Conservation (phyloP, 306 rosid species). For the Sicyos edulis region DNA sequence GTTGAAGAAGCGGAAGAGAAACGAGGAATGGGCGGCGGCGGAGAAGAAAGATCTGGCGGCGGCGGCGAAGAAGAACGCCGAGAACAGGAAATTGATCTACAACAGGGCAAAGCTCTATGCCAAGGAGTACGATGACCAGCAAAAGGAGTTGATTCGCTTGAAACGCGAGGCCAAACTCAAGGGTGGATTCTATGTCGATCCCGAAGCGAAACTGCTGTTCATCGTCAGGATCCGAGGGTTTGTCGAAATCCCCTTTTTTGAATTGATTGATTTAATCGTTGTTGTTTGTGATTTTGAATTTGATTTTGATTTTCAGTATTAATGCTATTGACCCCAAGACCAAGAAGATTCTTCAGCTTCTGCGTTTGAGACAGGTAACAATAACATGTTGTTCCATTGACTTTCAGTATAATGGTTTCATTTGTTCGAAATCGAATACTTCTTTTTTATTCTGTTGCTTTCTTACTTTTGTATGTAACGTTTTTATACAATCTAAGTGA, state of each 20-base stretch:
- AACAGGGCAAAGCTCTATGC: slow-evolving; percentile 66
- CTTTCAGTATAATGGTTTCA: too few species aligned
- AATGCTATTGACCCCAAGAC: slow-evolving; percentile 89
- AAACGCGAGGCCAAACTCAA: slow-evolving; percentile 87
- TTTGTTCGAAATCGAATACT: too few species aligned
- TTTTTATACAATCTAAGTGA: neutral
- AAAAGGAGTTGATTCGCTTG: slow-evolving; percentile 50
- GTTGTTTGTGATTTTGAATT: neutral
- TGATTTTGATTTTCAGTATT: slow-evolving; percentile 44
- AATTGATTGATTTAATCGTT: neutral
- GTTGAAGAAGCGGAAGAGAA: slow-evolving; percentile 73
- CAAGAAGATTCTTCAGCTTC: slow-evolving; percentile 69
- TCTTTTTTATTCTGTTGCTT: neutral
- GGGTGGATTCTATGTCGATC: slow-evolving; percentile 94
- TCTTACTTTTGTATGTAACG: neutral
- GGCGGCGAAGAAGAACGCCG: slow-evolving; percentile 55
- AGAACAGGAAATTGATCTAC: slow-evolving; percentile 56
- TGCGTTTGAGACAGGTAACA: slow-evolving; percentile 77
- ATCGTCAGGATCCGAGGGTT: slow-evolving; percentile 84
- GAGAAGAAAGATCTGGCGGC: slow-evolving; percentile 46
- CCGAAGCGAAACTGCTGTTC: slow-evolving; percentile 79
- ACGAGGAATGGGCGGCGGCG: slow-evolving; percentile 69
- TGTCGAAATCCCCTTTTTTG: neutral
- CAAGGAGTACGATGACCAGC: slow-evolving; percentile 57
- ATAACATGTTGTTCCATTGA: neutral